A percentile compares a stretch with the other conserved stretches of the same genome.
Conservation (phyloP, 1,284 basidiomycete genomes). For the Rhodotorula sp. region DNA sequence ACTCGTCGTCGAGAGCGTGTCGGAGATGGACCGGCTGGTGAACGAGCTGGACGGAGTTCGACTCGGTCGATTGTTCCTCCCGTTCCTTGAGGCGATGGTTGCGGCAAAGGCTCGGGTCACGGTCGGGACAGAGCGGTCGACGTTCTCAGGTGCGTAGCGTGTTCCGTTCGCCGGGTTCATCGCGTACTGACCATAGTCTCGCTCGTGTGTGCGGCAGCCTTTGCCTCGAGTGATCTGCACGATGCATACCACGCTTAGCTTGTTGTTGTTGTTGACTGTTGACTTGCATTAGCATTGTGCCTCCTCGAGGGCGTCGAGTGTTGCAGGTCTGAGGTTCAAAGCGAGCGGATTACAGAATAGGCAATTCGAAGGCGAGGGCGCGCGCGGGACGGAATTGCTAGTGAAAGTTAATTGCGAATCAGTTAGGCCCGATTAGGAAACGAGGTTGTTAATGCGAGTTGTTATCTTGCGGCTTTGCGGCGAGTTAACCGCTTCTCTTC, state of each 20-base stretch:
- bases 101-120: conserved; percentile 30
- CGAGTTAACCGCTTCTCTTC: background rate
- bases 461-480: background rate
- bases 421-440: background rate
- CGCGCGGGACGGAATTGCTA: background rate
- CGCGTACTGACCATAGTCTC: background rate
- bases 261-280: too few relatives aligned
- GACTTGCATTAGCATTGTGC: background rate
- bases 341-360: background rate
- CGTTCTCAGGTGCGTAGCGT: conserved; percentile 29
- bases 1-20: conserved; percentile 25
- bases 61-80: conserved; percentile 38
- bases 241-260: conserved; percentile 9
- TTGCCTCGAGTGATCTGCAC: conserved; percentile 19
- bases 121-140: conserved; percentile 32
- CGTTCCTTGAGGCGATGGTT: conserved; percentile 42
- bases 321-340: too few relatives aligned
- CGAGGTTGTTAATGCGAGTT: background rate
- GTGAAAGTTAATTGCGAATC: background rate
- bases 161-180: too few relatives aligned
- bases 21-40: conserved; percentile 25
- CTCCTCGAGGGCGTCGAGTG: too few relatives aligned
- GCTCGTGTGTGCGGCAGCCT: conserved; percentile 6
- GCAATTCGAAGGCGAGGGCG: background rate
- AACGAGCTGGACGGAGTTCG: conserved; percentile 33